Percentiles rank a stretch among this genome's conserved stretches.
These are phyloP conservation scores for Porcisia hertigi DNA, from an alignment of 208 protist genomes.

Conservation along the genomic window DNA sequence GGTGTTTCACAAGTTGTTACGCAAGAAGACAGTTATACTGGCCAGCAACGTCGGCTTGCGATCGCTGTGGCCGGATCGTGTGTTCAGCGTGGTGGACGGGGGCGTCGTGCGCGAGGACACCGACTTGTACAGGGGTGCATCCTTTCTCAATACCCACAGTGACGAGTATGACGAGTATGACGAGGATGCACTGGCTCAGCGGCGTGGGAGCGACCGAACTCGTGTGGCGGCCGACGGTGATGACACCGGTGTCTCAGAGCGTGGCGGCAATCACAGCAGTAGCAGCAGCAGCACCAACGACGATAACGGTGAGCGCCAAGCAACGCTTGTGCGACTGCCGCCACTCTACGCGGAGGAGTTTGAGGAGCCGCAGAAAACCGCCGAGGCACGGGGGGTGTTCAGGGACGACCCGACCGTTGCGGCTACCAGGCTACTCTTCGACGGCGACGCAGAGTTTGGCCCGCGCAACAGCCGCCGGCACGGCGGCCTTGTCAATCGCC, in stretches of 20 bases:
- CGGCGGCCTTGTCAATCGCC: conserved; percentile 11
- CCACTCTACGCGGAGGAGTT: conserved; percentile 61
- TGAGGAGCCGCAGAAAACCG: conserved; percentile 42
- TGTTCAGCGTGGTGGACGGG: conserved; percentile 58
- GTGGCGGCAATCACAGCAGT: background rate
- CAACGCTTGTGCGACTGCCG: conserved; percentile 20
- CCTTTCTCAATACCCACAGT: conserved; percentile 21
- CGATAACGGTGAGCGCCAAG: conserved; percentile 8
- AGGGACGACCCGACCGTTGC: conserved; percentile 21
- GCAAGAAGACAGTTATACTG: conserved; percentile 77
- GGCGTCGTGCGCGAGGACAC: conserved; percentile 57
- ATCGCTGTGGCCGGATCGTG: conserved; percentile 50
- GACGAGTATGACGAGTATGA: conserved; percentile 21
- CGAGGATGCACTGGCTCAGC: conserved; percentile 8
- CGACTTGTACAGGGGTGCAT: conserved; percentile 34
- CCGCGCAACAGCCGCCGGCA: conserved; percentile 8
- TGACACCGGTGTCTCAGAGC: background rate
- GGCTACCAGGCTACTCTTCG: conserved; percentile 27
- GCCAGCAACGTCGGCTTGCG: conserved; percentile 66
- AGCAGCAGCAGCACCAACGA: background rate
- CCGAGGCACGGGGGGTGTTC: conserved; percentile 20
- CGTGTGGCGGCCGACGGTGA: conserved; percentile 2
- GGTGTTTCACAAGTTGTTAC: conserved; percentile 72
- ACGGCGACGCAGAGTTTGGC: conserved; percentile 29
- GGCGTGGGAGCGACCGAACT: background rate